Evolutionary conservation across 345 rosid genomes (phyloP).

Genomic region (Heritiera littoralis): DNA sequence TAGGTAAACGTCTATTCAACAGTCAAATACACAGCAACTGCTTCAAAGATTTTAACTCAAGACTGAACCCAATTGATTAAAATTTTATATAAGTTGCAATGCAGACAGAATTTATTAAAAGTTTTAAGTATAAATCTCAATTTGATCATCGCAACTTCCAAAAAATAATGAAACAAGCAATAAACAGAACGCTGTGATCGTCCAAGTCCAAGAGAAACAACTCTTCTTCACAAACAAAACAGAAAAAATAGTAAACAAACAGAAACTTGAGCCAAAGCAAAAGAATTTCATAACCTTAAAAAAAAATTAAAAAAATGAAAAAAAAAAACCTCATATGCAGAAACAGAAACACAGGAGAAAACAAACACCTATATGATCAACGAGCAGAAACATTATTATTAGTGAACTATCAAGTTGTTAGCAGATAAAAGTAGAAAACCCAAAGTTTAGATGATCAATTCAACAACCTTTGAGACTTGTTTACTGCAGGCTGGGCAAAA

Average conservation of each 20-base stretch:
- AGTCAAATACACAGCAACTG: neutral
- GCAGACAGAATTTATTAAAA: neutral
- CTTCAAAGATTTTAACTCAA: neutral
- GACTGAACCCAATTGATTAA: neutral
- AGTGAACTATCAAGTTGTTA: neutral
- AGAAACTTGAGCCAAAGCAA: neutral
- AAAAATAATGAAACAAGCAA: neutral
- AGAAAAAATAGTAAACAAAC: neutral
- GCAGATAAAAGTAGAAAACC: neutral
- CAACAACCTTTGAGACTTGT: neutral
- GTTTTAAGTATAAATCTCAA: neutral
- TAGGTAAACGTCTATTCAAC: neutral
- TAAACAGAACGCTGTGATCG: neutral
- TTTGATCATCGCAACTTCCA: neutral
- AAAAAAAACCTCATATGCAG: neutral
- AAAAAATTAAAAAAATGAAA: neutral
- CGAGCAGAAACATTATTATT: neutral
- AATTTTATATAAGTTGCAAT: neutral
- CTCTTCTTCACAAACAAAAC: neutral
- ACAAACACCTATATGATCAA: neutral
- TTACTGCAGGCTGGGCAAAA: neutral
- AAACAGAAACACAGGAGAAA: neutral
- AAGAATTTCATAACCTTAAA: neutral
- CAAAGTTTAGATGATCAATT: constrained; percentile 16
- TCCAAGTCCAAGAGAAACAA: neutral